Percentiles rank a stretch among this genome's conserved stretches.
Evolutionary conservation across 2,329 filamentous ascomycete genomes (phyloP).

Genomic region (Ophiostoma ulmi): DNA sequence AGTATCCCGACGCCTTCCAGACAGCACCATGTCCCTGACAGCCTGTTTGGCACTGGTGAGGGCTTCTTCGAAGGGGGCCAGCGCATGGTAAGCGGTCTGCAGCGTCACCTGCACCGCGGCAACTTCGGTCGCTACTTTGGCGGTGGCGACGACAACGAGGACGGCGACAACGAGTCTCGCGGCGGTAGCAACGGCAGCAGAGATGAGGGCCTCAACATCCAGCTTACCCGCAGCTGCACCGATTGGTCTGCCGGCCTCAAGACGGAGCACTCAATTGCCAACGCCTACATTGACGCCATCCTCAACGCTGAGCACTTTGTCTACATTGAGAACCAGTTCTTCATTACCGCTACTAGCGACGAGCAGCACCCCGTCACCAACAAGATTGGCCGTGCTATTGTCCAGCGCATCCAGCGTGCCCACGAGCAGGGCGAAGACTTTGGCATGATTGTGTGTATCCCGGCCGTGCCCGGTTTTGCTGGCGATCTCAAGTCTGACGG

Average conservation of each 20-base stretch:
- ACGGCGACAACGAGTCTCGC: constrained; percentile 27
- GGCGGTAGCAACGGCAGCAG: constrained; percentile 10
- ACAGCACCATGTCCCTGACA: constrained; percentile 24
- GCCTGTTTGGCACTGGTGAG: constrained; percentile 25
- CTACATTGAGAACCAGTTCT: constrained; percentile 84
- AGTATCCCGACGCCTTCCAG: constrained; percentile 38
- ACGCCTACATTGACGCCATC: constrained; percentile 74
- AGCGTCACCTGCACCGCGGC: constrained; percentile 36
- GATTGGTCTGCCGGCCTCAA: constrained; percentile 50
- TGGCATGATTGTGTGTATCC: constrained; percentile 72
- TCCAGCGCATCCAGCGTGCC: constrained; percentile 69
- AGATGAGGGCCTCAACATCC: constrained; percentile 39
- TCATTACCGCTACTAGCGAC: constrained; percentile 73
- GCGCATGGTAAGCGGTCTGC: constrained; percentile 32
- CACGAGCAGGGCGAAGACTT: constrained; percentile 61
- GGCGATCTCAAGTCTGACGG: constrained; percentile 70
- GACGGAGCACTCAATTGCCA: constrained; percentile 72
- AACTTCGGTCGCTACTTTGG: constrained; percentile 38
- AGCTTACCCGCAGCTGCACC: constrained; percentile 47
- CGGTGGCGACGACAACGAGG: constrained; percentile 30
- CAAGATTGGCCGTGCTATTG: constrained; percentile 72
- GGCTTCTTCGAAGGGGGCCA: constrained; percentile 30
- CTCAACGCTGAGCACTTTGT: constrained; percentile 64
- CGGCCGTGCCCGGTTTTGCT: constrained; percentile 74
- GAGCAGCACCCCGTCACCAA: constrained; percentile 69